Base-by-base conservation (phyloP, 768 basidiomycete genomes). In the Pleurotus platypus region DNA sequence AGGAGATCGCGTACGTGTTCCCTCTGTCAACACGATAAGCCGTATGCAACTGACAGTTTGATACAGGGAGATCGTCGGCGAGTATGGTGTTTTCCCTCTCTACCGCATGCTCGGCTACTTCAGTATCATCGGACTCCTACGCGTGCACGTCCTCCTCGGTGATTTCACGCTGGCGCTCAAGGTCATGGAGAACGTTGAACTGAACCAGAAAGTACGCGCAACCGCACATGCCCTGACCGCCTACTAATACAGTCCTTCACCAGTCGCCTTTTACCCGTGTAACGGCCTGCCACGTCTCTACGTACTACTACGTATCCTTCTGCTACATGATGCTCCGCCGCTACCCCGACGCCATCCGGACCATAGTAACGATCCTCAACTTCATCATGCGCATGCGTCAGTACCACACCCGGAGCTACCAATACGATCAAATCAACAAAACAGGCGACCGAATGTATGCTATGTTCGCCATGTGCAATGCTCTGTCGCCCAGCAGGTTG, bases 391-490 rank as follows among this genome's bases (percentile, higher is more conserved):
- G 96, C 15, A 94, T 97, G 85, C 84, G 94, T 64, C 93, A 95
- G 68, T 97, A 96, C 72, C 95, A 99, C 75, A 96, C 95, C 8
- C 76, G 95, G 63, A 92, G 91, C 67, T 96, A 96, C 69, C 94
- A 98, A 68, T 97, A 97, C 64, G 94, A 97, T 66, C 94, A 95
- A 79, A 97, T 99, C 73, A 94, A 89, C 76, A 98, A 98, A 79
- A 95, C 91, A 15, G 95, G 93, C 2, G 97, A 99, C 67, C 79
- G 97, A 46, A 99, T 98, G 95, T 96, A 98, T 65, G 94, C 94
- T 4, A 72, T 99, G 30, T 91, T 98, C 60, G 92, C 94, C 5
- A 85, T 99, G 58, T 96, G 94, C 75, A 90, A 93, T 63, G 89
- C 92, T 1, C 81, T 98, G 7, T 94, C 94, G 2, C 95, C 97